A percentile compares a stretch with the other conserved stretches of the same genome.
These are phyloP conservation scores for Xylaria arbuscula DNA, from an alignment of 2,329 filamentous ascomycete species.

Conservation along the genomic window DNA sequence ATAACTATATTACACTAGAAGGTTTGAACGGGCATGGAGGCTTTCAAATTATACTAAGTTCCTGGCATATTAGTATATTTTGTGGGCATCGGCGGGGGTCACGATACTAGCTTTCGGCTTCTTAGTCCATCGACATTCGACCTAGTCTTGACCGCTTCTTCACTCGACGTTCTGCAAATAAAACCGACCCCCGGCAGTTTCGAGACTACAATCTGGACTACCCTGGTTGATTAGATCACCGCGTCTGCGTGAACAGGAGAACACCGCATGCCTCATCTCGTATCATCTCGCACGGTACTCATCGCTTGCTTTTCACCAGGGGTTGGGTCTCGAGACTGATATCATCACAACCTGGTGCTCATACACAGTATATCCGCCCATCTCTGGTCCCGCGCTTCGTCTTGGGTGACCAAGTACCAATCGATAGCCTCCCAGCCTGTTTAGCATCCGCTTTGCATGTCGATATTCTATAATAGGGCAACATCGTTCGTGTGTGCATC, in stretches of 20 bases:
- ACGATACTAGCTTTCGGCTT: constrained; percentile 43
- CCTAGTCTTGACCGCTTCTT: constrained; percentile 46
- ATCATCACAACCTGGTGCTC: background rate
- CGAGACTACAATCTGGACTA: constrained; percentile 25
- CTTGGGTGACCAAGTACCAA: background rate
- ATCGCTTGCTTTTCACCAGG: constrained; percentile 13
- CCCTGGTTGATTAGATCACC: constrained; percentile 8
- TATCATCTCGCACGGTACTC: constrained; percentile 29
- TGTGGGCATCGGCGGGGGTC: constrained; percentile 45
- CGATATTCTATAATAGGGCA: background rate
- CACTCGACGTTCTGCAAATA: constrained; percentile 39
- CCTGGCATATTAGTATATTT: background rate
- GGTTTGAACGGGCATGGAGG: constrained; percentile 31
- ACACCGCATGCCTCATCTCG: constrained; percentile 9
- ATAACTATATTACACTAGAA: constrained; percentile 21
- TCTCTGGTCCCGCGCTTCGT: constrained; percentile 4
- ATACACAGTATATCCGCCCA: constrained; percentile 3
- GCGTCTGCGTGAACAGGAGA: background rate
- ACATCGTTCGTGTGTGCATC: constrained; percentile 23
- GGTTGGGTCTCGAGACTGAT: background rate
- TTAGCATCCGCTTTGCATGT: constrained; percentile 6
- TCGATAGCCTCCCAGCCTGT: constrained; percentile 9
- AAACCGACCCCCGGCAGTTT: constrained; percentile 31
- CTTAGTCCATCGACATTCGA: constrained; percentile 32
- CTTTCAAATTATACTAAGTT: background rate